Evolutionary conservation across 805 yeast species (phyloP), one percentile per base, ranked within the genome.

Genomic region (Saccharomycopsis microspora): DNA sequence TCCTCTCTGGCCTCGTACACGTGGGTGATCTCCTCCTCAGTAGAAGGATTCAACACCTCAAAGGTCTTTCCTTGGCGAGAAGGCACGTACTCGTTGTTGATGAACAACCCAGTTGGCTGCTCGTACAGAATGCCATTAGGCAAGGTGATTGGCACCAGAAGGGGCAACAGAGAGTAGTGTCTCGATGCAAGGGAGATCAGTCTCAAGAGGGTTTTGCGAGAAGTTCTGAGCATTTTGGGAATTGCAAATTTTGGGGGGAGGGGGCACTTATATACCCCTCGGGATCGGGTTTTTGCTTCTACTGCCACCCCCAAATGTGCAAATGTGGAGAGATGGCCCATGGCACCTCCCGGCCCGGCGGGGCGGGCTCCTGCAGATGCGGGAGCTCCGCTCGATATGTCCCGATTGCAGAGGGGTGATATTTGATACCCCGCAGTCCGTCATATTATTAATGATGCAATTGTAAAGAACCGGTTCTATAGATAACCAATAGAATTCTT

Each of bases 81-180:
- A 43, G 68, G 58, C 48, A 82, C 80, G 59, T 83, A 86, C 64
- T 85, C 85, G 65, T 85, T 85, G 70, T 86, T 82, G 84, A 80
- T 57, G 96, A 39, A 39, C 57, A 83, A 67, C 54, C 96, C 96
- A 9, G 84, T 80, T 57, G 96, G 96, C 68, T 85, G 94, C 45
- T 76, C 71, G 60, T 82, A 83, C 35, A 70, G 66, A 33, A 67
- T 55, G 31, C 89, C 89, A 54, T 78, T 81, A 53, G 89, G 88
- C 51, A 80, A 66, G 5, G 71, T 73, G 54, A 82, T 64, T 34
- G 73, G 72, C 10, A 73, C 76, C 31, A 70, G 56, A 47, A 72
- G 57, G 48, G 77, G 70, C 53, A 67, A 57, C 36, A 68, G 57
- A 1, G 65, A 60, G 54, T 60, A 61, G 28, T 5, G n/a, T 49